phyloP scores from a whole-genome alignment of 805 yeast species.

The Metschnikowia colocasiae region DNA sequence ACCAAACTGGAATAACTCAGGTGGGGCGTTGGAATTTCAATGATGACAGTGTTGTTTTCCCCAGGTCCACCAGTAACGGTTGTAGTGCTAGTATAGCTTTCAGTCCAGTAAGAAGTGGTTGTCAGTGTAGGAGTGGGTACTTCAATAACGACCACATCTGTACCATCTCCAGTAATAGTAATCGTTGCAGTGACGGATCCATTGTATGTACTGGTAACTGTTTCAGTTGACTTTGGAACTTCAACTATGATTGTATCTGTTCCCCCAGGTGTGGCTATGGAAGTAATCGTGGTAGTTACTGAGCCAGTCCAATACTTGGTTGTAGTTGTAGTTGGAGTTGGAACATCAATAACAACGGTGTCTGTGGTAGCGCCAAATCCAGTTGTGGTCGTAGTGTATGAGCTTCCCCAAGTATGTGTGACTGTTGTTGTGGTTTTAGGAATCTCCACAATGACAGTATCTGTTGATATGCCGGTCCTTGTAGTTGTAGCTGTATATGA shows the following conservation, averaged over 20 bases:
- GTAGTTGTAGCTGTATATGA: constrained; percentile 6
- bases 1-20: neutral
- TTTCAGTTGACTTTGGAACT: constrained; percentile 15
- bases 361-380: constrained; percentile 4
- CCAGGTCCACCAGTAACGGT: neutral
- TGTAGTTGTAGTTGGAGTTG: constrained; percentile 6
- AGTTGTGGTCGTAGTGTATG: constrained; percentile 9
- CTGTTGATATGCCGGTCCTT: neutral
- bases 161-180: constrained; percentile 20
- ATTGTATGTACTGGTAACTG: constrained; percentile 13
- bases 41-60: constrained; percentile 2
- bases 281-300: constrained; percentile 9
- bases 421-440: constrained; percentile 13
- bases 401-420: constrained; percentile 6
- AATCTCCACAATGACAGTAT: constrained; percentile 12
- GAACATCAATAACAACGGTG: constrained; percentile 14
- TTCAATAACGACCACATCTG: constrained; percentile 19
- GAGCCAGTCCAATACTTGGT: constrained; percentile 12
- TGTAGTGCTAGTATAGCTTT: neutral
- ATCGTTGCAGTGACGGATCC: constrained; percentile 13
- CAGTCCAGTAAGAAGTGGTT: constrained; percentile 2
- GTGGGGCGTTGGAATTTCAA: neutral
- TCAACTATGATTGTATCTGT: constrained; percentile 14
- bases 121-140: constrained; percentile 6
- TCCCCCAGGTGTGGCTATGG: neutral